Evolutionary conservation across 257 asterid species (phyloP), one percentile per base, ranked within the genome.

Genomic region (Asclepias syriaca): DNA sequence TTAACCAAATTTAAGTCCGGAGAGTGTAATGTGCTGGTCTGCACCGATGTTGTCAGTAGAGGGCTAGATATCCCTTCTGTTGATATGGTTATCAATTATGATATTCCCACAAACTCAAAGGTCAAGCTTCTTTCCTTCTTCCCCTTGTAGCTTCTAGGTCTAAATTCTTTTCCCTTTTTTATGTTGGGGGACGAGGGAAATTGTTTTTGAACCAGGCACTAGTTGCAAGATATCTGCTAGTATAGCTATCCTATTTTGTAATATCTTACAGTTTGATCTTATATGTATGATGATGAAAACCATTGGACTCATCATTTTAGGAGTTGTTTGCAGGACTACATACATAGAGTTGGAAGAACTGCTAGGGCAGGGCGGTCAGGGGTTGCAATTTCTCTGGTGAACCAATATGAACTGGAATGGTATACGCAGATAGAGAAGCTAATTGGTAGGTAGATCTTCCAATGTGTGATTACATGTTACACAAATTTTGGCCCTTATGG

Each of bases 351-450:
- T n/a, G 99, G 99, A 77, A 89, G 99, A 85, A 94, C 99, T 71
- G 97, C 97, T 74, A 89, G 97, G 53, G 99, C 99, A 64, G 99
- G 99, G 32, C 86, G 97, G 48, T 91, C 98, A 3, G 99, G 99
- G 29, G 83, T 91, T 65, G 96, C 97, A 19, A 85, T 94, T 69
- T 83, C 99, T 21, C 59, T 91, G 53, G 88, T 88, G 74, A 91
- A 88, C 80, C 99, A 94, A 81, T 91, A 89, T 48, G 99, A 94
- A 79, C 69, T 94, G 82, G 97, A 88, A 80, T 91, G 96, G 97
- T 94, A 84, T 81, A 22, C 84, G 55, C 96, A 89, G 81, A 94
- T 91, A 69, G 97, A 94, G 86, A 84, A 81, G 78, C 96, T 89
- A 69, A 86, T 89, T 60, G 93, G 97, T 88, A 85, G 77, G 86